These are phyloP conservation scores for Trametes cubensis DNA, from an alignment of 768 basidiomycete genomes.

Conservation along the genomic window DNA sequence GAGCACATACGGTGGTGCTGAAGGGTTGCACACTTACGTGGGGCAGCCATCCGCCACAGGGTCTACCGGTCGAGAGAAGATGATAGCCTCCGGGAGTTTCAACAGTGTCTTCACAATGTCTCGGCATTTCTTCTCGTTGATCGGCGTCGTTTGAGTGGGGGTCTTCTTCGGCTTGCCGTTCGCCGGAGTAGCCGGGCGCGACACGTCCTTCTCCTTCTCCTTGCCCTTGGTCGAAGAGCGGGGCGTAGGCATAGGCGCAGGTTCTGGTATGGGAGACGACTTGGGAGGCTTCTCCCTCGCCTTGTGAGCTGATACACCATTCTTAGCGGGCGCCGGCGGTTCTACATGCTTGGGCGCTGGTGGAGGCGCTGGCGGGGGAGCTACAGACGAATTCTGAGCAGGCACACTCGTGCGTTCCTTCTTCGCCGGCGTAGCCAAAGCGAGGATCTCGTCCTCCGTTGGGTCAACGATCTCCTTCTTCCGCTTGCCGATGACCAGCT, in stretches of 20 bases:
- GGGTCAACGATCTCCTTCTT: constrained; percentile 48
- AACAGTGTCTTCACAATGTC: constrained; percentile 63
- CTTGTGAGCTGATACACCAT: constrained; percentile 37
- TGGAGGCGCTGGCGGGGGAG: constrained; percentile 3
- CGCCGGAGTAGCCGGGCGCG: constrained; percentile 37
- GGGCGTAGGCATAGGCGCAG: constrained; percentile 29
- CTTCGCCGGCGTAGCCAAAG: constrained; percentile 64
- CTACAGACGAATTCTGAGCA: constrained; percentile 27
- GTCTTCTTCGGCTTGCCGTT: constrained; percentile 42
- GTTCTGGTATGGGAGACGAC: constrained; percentile 25
- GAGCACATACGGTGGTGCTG: constrained; percentile 1
- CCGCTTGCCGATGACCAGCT: constrained; percentile 51
- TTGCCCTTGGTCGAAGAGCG: constrained; percentile 69
- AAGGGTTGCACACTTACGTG: constrained; percentile 59
- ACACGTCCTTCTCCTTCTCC: constrained; percentile 59
- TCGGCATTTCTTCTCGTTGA: constrained; percentile 85
- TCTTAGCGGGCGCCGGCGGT: constrained; percentile 11
- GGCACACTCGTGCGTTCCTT: constrained; percentile 41
- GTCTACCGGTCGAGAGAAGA: constrained; percentile 85
- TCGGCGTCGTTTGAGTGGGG: constrained; percentile 43
- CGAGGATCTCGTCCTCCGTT: constrained; percentile 63
- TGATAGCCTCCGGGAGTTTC: constrained; percentile 65
- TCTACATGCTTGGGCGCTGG: constrained; percentile 17
- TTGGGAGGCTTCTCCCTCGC: constrained; percentile 47
- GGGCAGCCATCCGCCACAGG: constrained; percentile 84